Evolutionary conservation across 768 basidiomycete species (phyloP).

Genomic region (Steccherinum ochraceum): DNA sequence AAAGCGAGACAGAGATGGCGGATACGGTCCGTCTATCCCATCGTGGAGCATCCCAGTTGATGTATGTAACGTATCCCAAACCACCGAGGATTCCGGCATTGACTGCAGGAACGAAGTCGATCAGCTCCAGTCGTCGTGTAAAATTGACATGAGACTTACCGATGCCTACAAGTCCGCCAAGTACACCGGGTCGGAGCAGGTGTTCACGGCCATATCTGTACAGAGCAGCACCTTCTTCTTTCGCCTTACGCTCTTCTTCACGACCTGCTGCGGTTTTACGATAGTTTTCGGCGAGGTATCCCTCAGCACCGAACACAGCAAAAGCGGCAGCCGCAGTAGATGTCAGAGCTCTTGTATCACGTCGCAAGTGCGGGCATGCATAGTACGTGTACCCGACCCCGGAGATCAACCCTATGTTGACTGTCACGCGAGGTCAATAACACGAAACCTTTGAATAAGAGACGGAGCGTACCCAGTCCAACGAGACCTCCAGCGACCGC

Average conservation of each 20-base stretch:
- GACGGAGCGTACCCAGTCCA: conserved; percentile 48
- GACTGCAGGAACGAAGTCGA: conserved; percentile 28
- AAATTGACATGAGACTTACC: conserved; percentile 26
- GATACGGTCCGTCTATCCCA: conserved; percentile 65
- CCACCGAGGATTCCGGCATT: conserved; percentile 59
- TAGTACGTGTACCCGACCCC: conserved; percentile 61
- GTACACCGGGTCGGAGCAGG: conserved; percentile 56
- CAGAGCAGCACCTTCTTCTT: conserved; percentile 47
- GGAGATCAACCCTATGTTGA: conserved; percentile 66
- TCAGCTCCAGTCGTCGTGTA: neutral
- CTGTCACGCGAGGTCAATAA: conserved; percentile 26
- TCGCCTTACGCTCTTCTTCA: conserved; percentile 49
- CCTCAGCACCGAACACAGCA: conserved; percentile 55
- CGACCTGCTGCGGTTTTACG: conserved; percentile 52
- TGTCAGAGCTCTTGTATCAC: conserved; percentile 47
- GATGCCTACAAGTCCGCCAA: conserved; percentile 58
- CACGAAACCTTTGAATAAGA: neutral
- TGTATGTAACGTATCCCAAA: conserved; percentile 58
- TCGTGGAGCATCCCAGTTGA: conserved; percentile 53
- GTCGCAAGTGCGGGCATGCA: conserved; percentile 50
- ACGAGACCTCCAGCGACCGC: conserved; percentile 67
- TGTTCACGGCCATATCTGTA: conserved; percentile 51
- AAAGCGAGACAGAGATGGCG: conserved; percentile 48
- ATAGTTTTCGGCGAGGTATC: conserved; percentile 56
- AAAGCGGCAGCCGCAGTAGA: conserved; percentile 49